These are phyloP conservation scores for Warburgia ugandensis DNA, from an alignment of 164 flowering plant species.

Conservation along the genomic window DNA sequence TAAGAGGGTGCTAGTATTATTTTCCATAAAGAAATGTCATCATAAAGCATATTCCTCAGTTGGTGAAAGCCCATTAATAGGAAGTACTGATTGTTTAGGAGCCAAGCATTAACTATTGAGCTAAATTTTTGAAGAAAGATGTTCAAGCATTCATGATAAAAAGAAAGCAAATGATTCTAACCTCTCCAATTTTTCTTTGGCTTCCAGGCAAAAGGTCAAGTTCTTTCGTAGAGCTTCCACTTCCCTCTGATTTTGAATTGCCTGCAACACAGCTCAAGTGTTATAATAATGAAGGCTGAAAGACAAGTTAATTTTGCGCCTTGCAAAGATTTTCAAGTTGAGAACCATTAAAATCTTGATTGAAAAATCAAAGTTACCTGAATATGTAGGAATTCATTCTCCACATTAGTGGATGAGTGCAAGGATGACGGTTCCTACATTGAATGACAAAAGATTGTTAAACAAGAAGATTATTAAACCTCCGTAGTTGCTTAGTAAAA, in stretches of 20 bases:
- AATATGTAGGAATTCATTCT: slow-evolving; percentile 85
- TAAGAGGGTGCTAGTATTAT: too few relatives aligned
- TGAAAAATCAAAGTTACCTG: slow-evolving; percentile 47
- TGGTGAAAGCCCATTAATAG: too few relatives aligned
- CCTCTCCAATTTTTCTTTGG: slow-evolving; percentile 74
- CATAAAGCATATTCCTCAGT: too few relatives aligned
- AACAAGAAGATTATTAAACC: not conserved
- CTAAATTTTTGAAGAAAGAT: too few relatives aligned
- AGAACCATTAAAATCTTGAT: not conserved
- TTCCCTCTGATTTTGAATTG: slow-evolving; percentile 78
- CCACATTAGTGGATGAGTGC: slow-evolving; percentile 50
- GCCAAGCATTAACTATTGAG: too few relatives aligned
- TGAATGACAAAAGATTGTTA: not conserved
- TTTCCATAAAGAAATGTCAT: too few relatives aligned
- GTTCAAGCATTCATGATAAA: not conserved
- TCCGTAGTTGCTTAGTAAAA: too few relatives aligned
- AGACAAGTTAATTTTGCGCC: not conserved
- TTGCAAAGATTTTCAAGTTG: too few relatives aligned
- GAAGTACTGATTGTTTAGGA: too few relatives aligned
- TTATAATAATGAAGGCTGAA: not conserved
- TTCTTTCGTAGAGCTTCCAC: slow-evolving; percentile 58
- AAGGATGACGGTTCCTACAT: slow-evolving; percentile 48
- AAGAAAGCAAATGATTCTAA: slow-evolving; percentile 14
- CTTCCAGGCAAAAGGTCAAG: slow-evolving; percentile 51
- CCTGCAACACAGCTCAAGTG: slow-evolving; percentile 31